Conservation (phyloP, 2,329 filamentous ascomycete species). For the Colletotrichum chlorophyti region DNA sequence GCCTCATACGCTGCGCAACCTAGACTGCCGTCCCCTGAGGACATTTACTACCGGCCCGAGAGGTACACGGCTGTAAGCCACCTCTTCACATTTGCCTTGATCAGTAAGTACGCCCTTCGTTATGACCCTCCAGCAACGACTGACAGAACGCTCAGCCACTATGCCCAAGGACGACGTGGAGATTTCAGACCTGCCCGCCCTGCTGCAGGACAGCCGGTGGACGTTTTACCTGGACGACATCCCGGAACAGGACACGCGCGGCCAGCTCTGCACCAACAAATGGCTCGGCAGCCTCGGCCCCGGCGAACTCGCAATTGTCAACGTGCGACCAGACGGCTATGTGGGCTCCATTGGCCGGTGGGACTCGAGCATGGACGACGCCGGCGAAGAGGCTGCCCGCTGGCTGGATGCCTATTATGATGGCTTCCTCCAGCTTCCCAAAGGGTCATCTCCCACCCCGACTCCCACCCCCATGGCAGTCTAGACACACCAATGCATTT, state of each 20-base stretch:
- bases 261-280: slow-evolving; percentile 67
- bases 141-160: slow-evolving; percentile 47
- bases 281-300: slow-evolving; percentile 68
- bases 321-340: slow-evolving; percentile 77
- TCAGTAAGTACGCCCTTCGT: slow-evolving; percentile 60
- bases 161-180: slow-evolving; percentile 70
- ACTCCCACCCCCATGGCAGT: slow-evolving; percentile 20
- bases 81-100: slow-evolving; percentile 72
- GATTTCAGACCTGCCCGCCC: slow-evolving; percentile 66
- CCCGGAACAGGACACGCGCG: slow-evolving; percentile 59
- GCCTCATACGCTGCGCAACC: slow-evolving; percentile 68
- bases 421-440: slow-evolving; percentile 59
- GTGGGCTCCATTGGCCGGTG: slow-evolving; percentile 68
- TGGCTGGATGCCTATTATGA: slow-evolving; percentile 64
- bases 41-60: slow-evolving; percentile 71
- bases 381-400: slow-evolving; percentile 57
- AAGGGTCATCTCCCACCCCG: slow-evolving; percentile 16
- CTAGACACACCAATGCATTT: slow-evolving; percentile 1
- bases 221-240: slow-evolving; percentile 76
- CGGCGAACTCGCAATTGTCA: slow-evolving; percentile 67
- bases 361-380: slow-evolving; percentile 57
- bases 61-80: slow-evolving; percentile 73
- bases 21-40: slow-evolving; percentile 62
- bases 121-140: not conserved
- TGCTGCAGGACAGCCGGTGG: slow-evolving; percentile 72